Evolutionary conservation across 768 basidiomycete genomes (phyloP), one percentile per base, ranked within the genome.

Genomic region (Mycena amicta): DNA sequence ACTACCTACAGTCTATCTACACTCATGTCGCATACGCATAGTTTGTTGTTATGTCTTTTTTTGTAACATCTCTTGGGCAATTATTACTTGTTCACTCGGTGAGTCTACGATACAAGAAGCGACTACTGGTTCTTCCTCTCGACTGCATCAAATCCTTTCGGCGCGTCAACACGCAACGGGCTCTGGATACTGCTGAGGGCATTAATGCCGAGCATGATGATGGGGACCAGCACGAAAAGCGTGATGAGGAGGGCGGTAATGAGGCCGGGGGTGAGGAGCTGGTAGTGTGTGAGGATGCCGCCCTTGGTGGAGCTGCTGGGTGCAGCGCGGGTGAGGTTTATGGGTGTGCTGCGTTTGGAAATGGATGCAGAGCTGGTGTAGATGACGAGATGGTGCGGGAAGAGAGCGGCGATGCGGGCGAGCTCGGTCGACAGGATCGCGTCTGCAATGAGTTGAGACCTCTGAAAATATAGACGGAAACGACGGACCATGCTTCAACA

Each of bases 51-150:
- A n/a, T n/a, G 18, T 37, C 18, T 37, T 37, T 37, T 37, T 37
- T 37, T 37, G 33, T 37, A 8, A 18, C 18, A 8, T 37, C 11
- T 37, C n/a, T 37, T 37, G 33, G 8, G 18, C 33, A 37, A 37
- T 37, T 37, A 37, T 37, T 18, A 37, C 33, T 18, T 18, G 33
- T 37, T 49, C 33, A 37, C 18, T 37, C 33, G 33, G 33, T 8
- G 33, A 37, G 33, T 37, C 18, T 37, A 37, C 33, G 33, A 37
- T 37, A 37, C 33, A 37, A 8, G 33, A 37, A 8, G 33, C 33
- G 8, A 37, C 70, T 80, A 92, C 77, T 92, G 89, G 63, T 76
- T 85, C 81, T 93, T 93, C 78, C 80, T 91, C 69, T 90, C 89
- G 50, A 78, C 76, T 4, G 88, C 85, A 66, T 73, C 85, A 67